Evolutionary conservation across 2,329 filamentous ascomycete genomes (phyloP).

Genomic region (Amesomyces nigricolor): DNA sequence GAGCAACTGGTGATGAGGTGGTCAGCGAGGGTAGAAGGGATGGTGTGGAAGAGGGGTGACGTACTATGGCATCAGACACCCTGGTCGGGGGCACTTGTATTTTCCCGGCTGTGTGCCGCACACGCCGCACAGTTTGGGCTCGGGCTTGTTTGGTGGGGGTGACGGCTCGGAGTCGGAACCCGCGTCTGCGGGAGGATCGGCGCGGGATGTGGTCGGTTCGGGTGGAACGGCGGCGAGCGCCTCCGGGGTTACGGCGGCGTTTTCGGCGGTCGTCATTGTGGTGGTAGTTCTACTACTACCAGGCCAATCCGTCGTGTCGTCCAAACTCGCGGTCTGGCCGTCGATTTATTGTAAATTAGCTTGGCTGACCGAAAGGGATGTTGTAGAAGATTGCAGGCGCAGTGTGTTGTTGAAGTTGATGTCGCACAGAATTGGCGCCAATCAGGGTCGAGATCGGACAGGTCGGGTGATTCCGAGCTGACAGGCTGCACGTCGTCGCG

Average conservation of each 20-base stretch:
- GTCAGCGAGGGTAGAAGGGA: not conserved
- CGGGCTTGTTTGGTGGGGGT: slow-evolving; percentile 21
- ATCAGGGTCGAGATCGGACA: not conserved
- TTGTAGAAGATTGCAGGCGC: not conserved
- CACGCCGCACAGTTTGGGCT: slow-evolving; percentile 45
- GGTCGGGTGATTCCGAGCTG: slow-evolving; percentile 5
- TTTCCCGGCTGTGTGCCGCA: slow-evolving; percentile 48
- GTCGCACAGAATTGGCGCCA: slow-evolving; percentile 5
- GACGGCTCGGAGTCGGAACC: slow-evolving; percentile 6
- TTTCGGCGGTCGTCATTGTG: slow-evolving; percentile 1
- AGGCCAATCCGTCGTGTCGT: not conserved
- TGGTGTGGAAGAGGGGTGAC: slow-evolving; percentile 26
- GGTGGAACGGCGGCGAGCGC: slow-evolving; percentile 1
- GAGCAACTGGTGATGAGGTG: slow-evolving; percentile 52
- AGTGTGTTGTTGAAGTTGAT: not conserved
- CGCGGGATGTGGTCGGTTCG: not conserved
- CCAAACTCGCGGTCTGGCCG: not conserved
- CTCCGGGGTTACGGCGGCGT: not conserved
- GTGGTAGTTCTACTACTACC: not conserved
- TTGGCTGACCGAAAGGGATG: not conserved
- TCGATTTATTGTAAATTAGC: too few species aligned
- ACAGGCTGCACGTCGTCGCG: not conserved
- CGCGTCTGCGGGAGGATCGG: slow-evolving; percentile 6
- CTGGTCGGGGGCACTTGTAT: slow-evolving; percentile 54
- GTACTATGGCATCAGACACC: slow-evolving; percentile 53